A percentile compares a stretch with the other conserved stretches of the same genome.
These are phyloP conservation scores for Ogataea trehaloabstinens DNA, from an alignment of 805 yeast genomes.

Conservation along the genomic window DNA sequence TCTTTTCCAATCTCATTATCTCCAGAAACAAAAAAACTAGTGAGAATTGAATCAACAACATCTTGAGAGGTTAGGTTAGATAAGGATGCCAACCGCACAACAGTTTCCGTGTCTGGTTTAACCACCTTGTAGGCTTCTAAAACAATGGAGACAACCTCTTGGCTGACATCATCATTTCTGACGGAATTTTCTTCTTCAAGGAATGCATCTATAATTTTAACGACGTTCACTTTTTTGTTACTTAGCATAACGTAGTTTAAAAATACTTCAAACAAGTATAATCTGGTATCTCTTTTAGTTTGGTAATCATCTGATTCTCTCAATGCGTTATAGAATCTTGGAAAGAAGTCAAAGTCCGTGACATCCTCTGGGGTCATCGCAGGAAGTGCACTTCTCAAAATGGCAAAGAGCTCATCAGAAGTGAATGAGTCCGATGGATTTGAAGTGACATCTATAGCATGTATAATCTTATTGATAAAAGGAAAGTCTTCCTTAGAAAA, in stretches of 20 bases:
- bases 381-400: slow-evolving; percentile 24
- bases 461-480: slow-evolving; percentile 28
- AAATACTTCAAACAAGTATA: slow-evolving; percentile 33
- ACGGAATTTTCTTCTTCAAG: slow-evolving; percentile 22
- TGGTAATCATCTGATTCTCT: slow-evolving; percentile 25
- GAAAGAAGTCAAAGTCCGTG: slow-evolving; percentile 30
- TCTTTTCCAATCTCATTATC: slow-evolving; percentile 28
- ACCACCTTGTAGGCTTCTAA: slow-evolving; percentile 29
- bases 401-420: slow-evolving; percentile 20
- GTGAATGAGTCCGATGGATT: slow-evolving; percentile 24
- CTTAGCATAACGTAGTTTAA: slow-evolving; percentile 31
- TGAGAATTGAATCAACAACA: slow-evolving; percentile 15
- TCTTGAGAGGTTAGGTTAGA: slow-evolving; percentile 12
- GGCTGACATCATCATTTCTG: slow-evolving; percentile 13
- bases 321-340: slow-evolving; percentile 31
- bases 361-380: slow-evolving; percentile 31
- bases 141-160: slow-evolving; percentile 26
- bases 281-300: slow-evolving; percentile 18
- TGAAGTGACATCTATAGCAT: slow-evolving; percentile 27
- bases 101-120: slow-evolving; percentile 29
- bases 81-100: slow-evolving; percentile 20
- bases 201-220: slow-evolving; percentile 28
- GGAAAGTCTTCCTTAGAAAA: slow-evolving; percentile 26
- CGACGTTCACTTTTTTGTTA: slow-evolving; percentile 23
- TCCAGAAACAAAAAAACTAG: slow-evolving; percentile 27